phyloP scores from a whole-genome alignment of 345 rosid species.

The Euphorbia tirucalli region DNA sequence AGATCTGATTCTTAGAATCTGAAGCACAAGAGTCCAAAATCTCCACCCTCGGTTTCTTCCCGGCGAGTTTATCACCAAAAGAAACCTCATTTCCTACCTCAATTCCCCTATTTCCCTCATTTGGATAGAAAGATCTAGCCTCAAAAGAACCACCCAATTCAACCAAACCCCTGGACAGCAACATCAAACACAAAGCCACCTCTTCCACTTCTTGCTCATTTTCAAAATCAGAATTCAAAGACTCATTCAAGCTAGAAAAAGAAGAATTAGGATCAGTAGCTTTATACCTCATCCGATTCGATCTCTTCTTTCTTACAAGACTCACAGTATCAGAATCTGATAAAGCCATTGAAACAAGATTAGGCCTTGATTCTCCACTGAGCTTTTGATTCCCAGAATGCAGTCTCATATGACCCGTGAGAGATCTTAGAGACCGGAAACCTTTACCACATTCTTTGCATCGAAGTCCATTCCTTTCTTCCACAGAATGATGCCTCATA shows the following conservation, averaged over 20 bases:
- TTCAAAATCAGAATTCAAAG: slow-evolving; percentile 28
- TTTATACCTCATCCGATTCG: slow-evolving; percentile 47
- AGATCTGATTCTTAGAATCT: slow-evolving; percentile 19
- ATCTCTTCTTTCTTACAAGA: slow-evolving; percentile 46
- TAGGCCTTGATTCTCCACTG: slow-evolving; percentile 17
- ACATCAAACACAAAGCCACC: slow-evolving; percentile 51
- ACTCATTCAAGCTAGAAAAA: slow-evolving; percentile 39
- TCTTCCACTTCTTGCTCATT: slow-evolving; percentile 44
- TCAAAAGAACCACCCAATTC: slow-evolving; percentile 21
- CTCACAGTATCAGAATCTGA: slow-evolving; percentile 20
- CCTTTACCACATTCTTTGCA: slow-evolving; percentile 52
- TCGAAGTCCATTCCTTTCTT: slow-evolving; percentile 34
- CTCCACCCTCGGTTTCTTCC: slow-evolving; percentile 22
- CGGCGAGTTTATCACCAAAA: slow-evolving; percentile 17
- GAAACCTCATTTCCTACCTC: slow-evolving; percentile 6
- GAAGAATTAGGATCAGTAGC: slow-evolving; percentile 33
- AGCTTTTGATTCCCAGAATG: slow-evolving; percentile 23
- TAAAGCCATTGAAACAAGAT: slow-evolving; percentile 24
- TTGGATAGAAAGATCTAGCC: slow-evolving; percentile 12
- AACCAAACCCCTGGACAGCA: slow-evolving; percentile 44
- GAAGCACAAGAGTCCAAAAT: slow-evolving; percentile 21
- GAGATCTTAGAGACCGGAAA: slow-evolving; percentile 36
- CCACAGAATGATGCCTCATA: slow-evolving; percentile 49
- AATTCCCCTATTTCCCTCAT: slow-evolving; percentile 6
- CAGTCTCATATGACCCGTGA: slow-evolving; percentile 32